Evolutionary conservation across 345 rosid species (phyloP), one percentile per base, ranked within the genome.

Genomic region (Citropsis articulata): DNA sequence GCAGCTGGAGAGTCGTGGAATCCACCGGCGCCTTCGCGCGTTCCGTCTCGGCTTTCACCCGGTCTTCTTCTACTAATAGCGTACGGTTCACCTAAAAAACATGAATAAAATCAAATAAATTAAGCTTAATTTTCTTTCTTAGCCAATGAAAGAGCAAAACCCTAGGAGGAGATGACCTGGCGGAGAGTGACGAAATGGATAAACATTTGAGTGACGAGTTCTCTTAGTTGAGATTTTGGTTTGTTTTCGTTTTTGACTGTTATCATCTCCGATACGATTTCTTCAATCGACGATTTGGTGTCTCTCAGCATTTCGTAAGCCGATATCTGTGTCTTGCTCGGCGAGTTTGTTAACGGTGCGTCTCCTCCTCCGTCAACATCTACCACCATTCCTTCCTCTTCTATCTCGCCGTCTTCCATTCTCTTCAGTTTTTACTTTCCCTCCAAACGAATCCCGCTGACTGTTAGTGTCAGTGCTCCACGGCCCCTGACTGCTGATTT

Each of bases 331-430:
- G 77, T 71, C 80, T 84, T 82, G 2, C 72, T 73, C 61, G 86
- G 83, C 9, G 84, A 83, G 24, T 62, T 59, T 27, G 82, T 24
- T 30, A 55, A 33, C 36, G 78, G 77, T 1, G 66, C 31, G 25
- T 78, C 85, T 28, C 80, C 57, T 53, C 57, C 86, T 13, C 53
- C 72, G 9, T 85, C 86, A 7, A 77, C 88, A 42, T 89, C 88
- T 75, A 86, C 83, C 66, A 84, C 81, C 83, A 91, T 88, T 72
- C 85, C 92, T 76, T 89, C 97, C 69, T 92, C 98, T 61, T 92
- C 98, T 73, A 92, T 96, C 87, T 93, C 96, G 77, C 94, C 98
- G 91, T 94, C 99, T 79, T 90, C 98, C 99, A 96, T 93, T 42
- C 64, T 35, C 33, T 31, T 36, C 57, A 53, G 57, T 53, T 53